Evolutionary conservation across 176 grass and related monocot species (phyloP).

Genomic region (Phyllostachys edulis): DNA sequence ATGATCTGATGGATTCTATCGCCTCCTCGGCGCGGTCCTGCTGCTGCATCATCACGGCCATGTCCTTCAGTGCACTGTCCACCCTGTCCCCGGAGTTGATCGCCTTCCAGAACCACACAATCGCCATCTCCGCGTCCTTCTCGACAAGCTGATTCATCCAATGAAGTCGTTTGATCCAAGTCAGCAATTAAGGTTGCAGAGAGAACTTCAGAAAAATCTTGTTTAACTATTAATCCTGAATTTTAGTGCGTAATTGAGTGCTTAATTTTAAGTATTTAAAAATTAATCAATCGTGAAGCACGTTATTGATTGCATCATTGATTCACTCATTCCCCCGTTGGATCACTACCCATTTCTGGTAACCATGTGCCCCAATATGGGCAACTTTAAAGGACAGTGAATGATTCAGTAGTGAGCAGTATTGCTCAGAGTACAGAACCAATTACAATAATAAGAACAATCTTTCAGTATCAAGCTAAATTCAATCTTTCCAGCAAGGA

Average conservation of each 20-base stretch:
- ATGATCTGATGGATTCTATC: constrained; percentile 80
- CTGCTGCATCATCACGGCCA: constrained; percentile 90
- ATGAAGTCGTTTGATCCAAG: not conserved
- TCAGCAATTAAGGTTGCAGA: not conserved
- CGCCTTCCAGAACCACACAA: constrained; percentile 96
- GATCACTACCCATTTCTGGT: constrained; percentile 15
- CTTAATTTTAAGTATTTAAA: not conserved
- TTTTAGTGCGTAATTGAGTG: not conserved
- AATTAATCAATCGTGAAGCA: not conserved
- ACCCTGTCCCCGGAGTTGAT: constrained; percentile 82
- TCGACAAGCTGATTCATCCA: constrained; percentile 62
- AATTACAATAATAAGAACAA: constrained; percentile 4
- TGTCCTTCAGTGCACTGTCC: constrained; percentile 90
- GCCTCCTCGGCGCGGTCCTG: constrained; percentile 70
- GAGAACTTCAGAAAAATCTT: not conserved
- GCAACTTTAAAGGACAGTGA: not conserved
- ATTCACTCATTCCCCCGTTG: not conserved
- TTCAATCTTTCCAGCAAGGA: not conserved
- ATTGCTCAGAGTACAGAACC: not conserved
- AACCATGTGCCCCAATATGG: constrained; percentile 1
- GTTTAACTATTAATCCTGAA: not conserved
- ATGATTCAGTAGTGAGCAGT: not conserved
- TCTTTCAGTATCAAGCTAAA: constrained; percentile 7
- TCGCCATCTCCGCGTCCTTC: constrained; percentile 69
- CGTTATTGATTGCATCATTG: not conserved